These are phyloP conservation scores for Trametes polyzona DNA, from an alignment of 1,284 basidiomycete genomes.

Conservation along the genomic window DNA sequence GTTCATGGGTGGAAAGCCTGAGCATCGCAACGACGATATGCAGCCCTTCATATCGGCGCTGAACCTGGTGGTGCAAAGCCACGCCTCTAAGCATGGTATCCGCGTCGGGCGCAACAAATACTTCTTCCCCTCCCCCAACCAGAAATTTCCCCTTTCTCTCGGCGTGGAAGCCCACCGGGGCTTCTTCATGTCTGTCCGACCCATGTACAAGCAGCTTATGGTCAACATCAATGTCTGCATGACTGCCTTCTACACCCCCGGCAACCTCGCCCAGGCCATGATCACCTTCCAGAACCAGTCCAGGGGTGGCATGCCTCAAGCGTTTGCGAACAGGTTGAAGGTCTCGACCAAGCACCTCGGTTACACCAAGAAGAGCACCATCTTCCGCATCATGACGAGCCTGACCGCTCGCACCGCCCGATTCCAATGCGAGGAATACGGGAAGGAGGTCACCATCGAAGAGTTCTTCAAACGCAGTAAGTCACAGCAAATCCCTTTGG, in stretches of 20 bases:
- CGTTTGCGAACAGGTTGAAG: conserved; percentile 56
- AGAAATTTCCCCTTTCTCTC: conserved; percentile 40
- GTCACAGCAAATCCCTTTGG: conserved; percentile 18
- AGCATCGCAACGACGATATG: conserved; percentile 48
- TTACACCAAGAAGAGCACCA: conserved; percentile 51
- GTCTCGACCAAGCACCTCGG: conserved; percentile 62
- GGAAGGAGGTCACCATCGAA: conserved; percentile 57
- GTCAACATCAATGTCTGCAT: conserved; percentile 78
- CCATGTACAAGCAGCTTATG: conserved; percentile 66
- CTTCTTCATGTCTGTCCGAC: conserved; percentile 69
- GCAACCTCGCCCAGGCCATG: conserved; percentile 62
- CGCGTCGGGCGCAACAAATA: conserved; percentile 66
- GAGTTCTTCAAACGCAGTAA: conserved; percentile 64
- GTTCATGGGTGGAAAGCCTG: conserved; percentile 50
- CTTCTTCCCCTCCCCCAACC: conserved; percentile 50
- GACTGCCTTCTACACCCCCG: conserved; percentile 69
- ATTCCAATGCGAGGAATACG: conserved; percentile 59
- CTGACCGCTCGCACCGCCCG: conserved; percentile 47
- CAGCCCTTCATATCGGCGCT: conserved; percentile 62
- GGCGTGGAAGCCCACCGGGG: conserved; percentile 65
- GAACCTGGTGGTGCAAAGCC: conserved; percentile 66
- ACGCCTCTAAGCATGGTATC: conserved; percentile 55
- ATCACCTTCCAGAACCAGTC: conserved; percentile 47
- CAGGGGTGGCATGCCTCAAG: conserved; percentile 49
- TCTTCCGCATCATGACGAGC: conserved; percentile 47